Evolutionary conservation across 352 stramenopile genomes (phyloP).

Genomic region (Pythium chondricola): DNA sequence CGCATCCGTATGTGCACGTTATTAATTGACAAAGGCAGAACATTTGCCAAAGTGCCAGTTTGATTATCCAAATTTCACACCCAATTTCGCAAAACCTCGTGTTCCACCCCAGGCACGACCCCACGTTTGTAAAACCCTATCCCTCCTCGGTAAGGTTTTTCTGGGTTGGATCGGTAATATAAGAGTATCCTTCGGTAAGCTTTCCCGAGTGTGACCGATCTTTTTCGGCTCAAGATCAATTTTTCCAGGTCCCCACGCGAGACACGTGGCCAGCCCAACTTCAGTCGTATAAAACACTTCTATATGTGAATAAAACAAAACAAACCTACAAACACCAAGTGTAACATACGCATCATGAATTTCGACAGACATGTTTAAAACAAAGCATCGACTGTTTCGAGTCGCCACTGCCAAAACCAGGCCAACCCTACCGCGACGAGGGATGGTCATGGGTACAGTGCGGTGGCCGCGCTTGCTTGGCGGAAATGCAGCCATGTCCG

Average conservation of each 20-base stretch:
- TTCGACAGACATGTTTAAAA: no score
- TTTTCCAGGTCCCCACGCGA: conserved; percentile 6
- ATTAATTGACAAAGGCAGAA: conserved; percentile 7
- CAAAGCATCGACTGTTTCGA: no score
- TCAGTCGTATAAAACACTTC: no score
- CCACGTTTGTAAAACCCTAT: conserved; percentile 2
- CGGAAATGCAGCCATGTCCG: no score
- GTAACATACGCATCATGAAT: not conserved
- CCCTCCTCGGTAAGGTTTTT: conserved; percentile 21
- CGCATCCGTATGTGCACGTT: not conserved
- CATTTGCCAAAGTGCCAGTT: conserved; percentile 20
- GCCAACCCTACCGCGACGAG: no score
- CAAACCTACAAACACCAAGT: not conserved
- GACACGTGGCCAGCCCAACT: conserved; percentile 20
- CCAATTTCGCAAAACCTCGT: conserved; percentile 19
- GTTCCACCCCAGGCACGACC: conserved; percentile 1
- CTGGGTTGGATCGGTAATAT: conserved; percentile 13
- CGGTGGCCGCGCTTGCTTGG: no score
- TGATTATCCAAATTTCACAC: conserved; percentile 22
- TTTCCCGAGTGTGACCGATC: conserved; percentile 20
- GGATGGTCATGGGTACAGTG: no score
- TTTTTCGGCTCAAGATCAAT: not conserved
- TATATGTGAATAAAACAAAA: conserved; percentile 10
- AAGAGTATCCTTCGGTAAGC: conserved; percentile 19
- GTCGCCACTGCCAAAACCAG: no score